Percentiles rank a stretch among this genome's conserved stretches.
Evolutionary conservation across 1,139 yeast species (phyloP).

Genomic region (Saccharomyces hybrid): DNA sequence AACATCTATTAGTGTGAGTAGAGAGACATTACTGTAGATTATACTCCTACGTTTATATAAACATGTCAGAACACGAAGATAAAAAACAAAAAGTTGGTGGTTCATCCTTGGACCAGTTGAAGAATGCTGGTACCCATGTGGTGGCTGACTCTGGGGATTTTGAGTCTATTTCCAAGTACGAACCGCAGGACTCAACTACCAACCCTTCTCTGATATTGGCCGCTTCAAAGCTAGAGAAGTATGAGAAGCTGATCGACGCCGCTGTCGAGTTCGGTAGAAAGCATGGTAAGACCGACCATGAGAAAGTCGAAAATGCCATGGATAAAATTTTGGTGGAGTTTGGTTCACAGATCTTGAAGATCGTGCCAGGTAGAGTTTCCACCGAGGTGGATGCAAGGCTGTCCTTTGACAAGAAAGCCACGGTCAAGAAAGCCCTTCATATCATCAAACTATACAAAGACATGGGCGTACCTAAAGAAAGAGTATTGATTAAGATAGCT

Average conservation of each 20-base stretch:
- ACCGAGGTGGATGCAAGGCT: too few relatives aligned
- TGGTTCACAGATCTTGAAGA: conserved; percentile 71
- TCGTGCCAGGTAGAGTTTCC: too few relatives aligned
- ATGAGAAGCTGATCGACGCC: conserved; percentile 76
- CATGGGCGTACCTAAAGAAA: conserved; percentile 75
- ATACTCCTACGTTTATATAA: neutral
- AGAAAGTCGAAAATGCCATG: conserved; percentile 65
- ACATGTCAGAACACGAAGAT: conserved; percentile 21
- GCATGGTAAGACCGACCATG: conserved; percentile 47
- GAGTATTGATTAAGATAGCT: conserved; percentile 91
- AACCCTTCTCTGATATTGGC: conserved; percentile 96
- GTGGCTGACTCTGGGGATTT: conserved; percentile 99
- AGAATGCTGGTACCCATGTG: conserved; percentile 88
- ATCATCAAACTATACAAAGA: conserved; percentile 77
- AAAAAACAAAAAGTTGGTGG: conserved; percentile 40
- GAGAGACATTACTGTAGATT: too few relatives aligned
- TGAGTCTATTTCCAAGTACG: conserved; percentile 92
- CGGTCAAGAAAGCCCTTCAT: conserved; percentile 81
- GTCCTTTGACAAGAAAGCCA: conserved; percentile 76
- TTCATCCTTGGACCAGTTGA: conserved; percentile 71
- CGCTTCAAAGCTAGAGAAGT: conserved; percentile 83
- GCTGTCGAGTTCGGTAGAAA: conserved; percentile 81
- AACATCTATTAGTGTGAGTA: too few relatives aligned
- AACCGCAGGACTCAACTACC: conserved; percentile 98
- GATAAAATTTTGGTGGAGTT: conserved; percentile 91